Percentiles rank a stretch among this genome's conserved stretches.
These are phyloP conservation scores for Yarrowia yakushimensis DNA, from an alignment of 805 yeast species.

Conservation along the genomic window DNA sequence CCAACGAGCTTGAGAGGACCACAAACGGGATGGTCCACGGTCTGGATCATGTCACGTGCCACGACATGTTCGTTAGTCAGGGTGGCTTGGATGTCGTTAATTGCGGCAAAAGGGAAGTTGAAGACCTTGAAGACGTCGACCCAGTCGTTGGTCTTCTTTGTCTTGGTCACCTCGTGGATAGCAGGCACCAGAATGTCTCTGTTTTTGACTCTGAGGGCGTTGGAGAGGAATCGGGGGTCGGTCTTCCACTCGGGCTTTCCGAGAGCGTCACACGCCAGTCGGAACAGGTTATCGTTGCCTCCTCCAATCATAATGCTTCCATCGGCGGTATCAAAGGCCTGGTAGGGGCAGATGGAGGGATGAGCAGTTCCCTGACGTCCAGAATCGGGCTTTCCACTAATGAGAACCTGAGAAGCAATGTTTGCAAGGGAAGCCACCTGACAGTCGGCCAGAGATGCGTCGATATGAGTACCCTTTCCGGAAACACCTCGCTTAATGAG, in stretches of 20 bases:
- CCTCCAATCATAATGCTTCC: constrained; percentile 43
- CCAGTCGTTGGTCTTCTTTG: constrained; percentile 41
- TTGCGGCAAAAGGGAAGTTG: constrained; percentile 43
- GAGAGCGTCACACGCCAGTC: constrained; percentile 37
- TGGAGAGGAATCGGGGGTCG: constrained; percentile 38
- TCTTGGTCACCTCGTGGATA: constrained; percentile 35
- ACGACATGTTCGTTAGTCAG: constrained; percentile 39
- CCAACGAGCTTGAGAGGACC: constrained; percentile 40
- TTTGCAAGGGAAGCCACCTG: constrained; percentile 43
- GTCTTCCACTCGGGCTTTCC: constrained; percentile 41
- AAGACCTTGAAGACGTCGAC: constrained; percentile 35
- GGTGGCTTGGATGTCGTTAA: constrained; percentile 41
- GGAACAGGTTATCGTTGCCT: constrained; percentile 42
- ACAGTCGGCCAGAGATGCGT: constrained; percentile 41
- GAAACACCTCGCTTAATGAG: constrained; percentile 36
- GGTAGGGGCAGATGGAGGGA: constrained; percentile 44
- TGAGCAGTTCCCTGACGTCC: constrained; percentile 45
- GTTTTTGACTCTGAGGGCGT: constrained; percentile 40
- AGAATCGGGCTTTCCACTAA: constrained; percentile 41
- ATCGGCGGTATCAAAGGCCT: constrained; percentile 41
- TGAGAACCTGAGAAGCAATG: constrained; percentile 41
- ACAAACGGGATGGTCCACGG: constrained; percentile 39
- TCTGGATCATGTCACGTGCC: constrained; percentile 41
- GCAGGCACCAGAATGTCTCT: constrained; percentile 37
- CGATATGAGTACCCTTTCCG: constrained; percentile 42